A percentile compares a stretch with the other conserved stretches of the same genome.
Evolutionary conservation across 202 grass and related monocot species (phyloP).

Genomic region (Eragrostis tef): DNA sequence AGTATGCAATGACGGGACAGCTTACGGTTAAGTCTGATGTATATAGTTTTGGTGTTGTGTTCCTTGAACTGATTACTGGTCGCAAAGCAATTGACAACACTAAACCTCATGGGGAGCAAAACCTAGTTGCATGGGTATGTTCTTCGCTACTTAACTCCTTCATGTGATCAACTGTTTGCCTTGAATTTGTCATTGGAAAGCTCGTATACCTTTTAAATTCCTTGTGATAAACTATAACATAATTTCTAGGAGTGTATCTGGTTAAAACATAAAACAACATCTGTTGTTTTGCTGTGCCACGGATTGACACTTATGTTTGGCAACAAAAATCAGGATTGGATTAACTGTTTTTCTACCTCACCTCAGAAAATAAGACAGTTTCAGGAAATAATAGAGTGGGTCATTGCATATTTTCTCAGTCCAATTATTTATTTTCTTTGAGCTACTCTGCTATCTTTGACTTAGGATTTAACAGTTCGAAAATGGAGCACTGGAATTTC

Average conservation of each 20-base stretch:
- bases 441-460: not conserved
- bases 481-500: not conserved
- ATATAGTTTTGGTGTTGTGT: constrained; percentile 97
- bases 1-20: constrained; percentile 97
- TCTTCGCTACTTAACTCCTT: constrained; percentile 42
- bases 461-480: not conserved
- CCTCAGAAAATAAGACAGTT: constrained; percentile 34
- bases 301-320: not conserved
- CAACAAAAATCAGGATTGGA: constrained; percentile 16
- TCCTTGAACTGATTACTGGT: constrained; percentile 93
- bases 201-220: constrained; percentile 8
- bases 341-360: constrained; percentile 23
- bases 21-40: constrained; percentile 97
- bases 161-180: not conserved
- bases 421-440: not conserved
- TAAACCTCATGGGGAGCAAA: constrained; percentile 79
- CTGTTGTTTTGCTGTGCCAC: no score
- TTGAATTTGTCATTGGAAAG: constrained; percentile 8
- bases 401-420: not conserved
- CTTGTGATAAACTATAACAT: not conserved
- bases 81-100: constrained; percentile 93
- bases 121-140: constrained; percentile 93
- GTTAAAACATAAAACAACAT: not conserved
- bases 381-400: constrained; percentile 6
- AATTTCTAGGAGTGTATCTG: not conserved